Evolutionary conservation across 306 rosid genomes (phyloP), one percentile per base, ranked within the genome.

Genomic region (Corylus heterophylla): DNA sequence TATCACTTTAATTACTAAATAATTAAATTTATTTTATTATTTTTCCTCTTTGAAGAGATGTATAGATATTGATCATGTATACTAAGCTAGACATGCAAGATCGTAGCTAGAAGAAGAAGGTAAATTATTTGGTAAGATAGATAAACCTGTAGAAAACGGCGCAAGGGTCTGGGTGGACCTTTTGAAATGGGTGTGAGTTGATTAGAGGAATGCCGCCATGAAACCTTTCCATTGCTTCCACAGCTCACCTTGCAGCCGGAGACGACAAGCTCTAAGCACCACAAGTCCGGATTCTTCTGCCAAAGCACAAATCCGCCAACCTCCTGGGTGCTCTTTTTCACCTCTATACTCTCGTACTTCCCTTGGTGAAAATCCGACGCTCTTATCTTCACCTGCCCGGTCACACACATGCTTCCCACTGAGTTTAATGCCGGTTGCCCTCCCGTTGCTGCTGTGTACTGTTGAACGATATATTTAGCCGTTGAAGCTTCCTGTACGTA

Each of bases 381-480:
- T 20, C 59, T 79, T 5, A 92, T 92, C 90, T 87, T 91, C 6
- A 95, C 80, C 56, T 92, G 94, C 3, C 98, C 98, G 1, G 88
- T 91, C 12, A 91, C 91, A 49, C 96, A 89, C 98, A 95, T 95
- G 83, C 97, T 95, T 1, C 84, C 86, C 71, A 95, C 87, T 3
- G 89, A 84, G 80, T 87, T 95, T 84, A 95, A 75, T 48, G 98
- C 98, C 1, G 95, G 84, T 5, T 85, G 96, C 1, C 98, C 98
- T 72, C 98, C 98, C 14, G 98, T 95, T 5, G 98, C 98, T 0
- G 98, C 98, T 59, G 86, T 89, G 22, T 95, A 95, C 68, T 95
- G 98, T 67, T 95, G 98, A 75, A 95, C 92, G 59, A 95, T 95
- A 62, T 95, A 95, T 71, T 92, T 95, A 0, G 97, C 98, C 16